A percentile compares a stretch with the other conserved stretches of the same genome.
Evolutionary conservation across 148 eudicot genomes (phyloP).

Genomic region (Rhododendron ferrugineum): DNA sequence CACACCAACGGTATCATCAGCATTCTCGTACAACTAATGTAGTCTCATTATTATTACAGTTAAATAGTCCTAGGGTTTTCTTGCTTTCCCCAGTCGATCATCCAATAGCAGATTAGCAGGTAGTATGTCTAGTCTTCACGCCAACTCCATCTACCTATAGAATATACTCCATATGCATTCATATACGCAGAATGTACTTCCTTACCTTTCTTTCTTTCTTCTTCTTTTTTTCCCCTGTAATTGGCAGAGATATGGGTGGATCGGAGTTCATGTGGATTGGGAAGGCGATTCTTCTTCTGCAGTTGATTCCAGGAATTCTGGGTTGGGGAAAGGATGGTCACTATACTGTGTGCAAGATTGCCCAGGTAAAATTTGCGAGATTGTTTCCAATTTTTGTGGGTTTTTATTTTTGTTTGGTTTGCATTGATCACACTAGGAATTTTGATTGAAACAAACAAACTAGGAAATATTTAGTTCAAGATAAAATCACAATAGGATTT

Average conservation of each 20-base stretch:
- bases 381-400: background rate
- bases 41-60: background rate
- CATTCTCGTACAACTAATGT: background rate
- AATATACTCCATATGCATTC: background rate
- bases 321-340: conserved; percentile 91
- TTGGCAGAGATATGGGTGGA: conserved; percentile 24
- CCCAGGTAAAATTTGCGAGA: conserved; percentile 40
- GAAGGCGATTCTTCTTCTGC: conserved; percentile 28
- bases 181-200: background rate
- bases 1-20: background rate
- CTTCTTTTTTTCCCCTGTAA: background rate
- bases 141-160: background rate
- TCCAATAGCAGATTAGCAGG: background rate
- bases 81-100: background rate
- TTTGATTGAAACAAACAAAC: background rate
- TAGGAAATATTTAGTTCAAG: background rate
- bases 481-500: background rate
- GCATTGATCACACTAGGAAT: background rate
- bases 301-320: conserved; percentile 36
- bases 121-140: background rate
- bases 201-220: background rate
- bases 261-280: conserved; percentile 26
- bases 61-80: conserved; percentile 3
- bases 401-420: background rate
- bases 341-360: conserved; percentile 56